These are phyloP conservation scores for Cordia subcordata DNA, from an alignment of 257 asterid genomes.

Conservation along the genomic window DNA sequence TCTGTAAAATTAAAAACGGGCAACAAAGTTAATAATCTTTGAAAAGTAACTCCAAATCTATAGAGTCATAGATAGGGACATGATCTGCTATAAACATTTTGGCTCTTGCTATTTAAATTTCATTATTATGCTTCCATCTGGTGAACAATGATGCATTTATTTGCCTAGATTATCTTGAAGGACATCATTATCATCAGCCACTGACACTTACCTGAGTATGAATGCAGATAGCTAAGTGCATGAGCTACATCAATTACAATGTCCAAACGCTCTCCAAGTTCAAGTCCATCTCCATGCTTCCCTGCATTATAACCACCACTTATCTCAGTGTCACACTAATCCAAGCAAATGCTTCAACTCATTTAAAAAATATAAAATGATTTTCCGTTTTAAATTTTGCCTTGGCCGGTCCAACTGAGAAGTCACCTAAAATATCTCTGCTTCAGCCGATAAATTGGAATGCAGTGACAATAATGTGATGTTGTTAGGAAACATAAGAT, in stretches of 20 bases:
- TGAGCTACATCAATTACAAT: slow-evolving; percentile 75
- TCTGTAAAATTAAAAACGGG: slow-evolving; percentile 30
- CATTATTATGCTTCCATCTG: too few relatives aligned
- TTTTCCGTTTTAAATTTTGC: too few relatives aligned
- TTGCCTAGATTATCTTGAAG: too few relatives aligned
- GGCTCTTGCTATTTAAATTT: too few relatives aligned
- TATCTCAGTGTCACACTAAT: background rate
- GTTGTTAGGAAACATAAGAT: too few relatives aligned
- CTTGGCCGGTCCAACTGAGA: too few relatives aligned
- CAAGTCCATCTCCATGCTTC: slow-evolving; percentile 33
- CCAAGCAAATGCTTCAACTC: background rate
- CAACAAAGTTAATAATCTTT: background rate
- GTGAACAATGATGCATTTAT: background rate
- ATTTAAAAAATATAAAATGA: too few relatives aligned
- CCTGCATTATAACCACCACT: slow-evolving; percentile 35
- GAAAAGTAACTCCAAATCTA: background rate
- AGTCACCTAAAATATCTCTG: too few relatives aligned
- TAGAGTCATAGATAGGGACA: background rate
- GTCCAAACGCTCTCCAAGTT: slow-evolving; percentile 53
- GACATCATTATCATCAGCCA: background rate
- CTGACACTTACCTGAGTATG: slow-evolving; percentile 51
- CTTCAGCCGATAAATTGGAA: too few relatives aligned
- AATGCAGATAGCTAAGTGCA: slow-evolving; percentile 69
- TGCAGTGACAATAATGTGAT: too few relatives aligned
- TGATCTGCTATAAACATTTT: too few relatives aligned